Percentiles rank a stretch among this genome's conserved stretches.
phyloP scores from a whole-genome alignment of 2,329 filamentous ascomycete genomes.

The Epichloe sylvatica region DNA sequence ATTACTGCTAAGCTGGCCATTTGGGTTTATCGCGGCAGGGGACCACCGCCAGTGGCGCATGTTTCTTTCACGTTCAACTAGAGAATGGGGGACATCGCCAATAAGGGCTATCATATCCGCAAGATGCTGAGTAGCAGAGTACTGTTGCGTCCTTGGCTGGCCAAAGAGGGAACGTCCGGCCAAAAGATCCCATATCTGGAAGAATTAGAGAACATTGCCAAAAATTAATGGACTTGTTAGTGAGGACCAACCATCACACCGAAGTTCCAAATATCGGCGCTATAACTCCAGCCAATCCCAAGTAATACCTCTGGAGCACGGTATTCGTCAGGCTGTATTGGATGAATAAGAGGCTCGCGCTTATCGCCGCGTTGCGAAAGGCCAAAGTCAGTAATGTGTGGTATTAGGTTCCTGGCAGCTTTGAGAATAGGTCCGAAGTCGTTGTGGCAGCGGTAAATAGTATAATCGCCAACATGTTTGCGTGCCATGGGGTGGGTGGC shows the following conservation, averaged over 20 bases:
- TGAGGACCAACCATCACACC: conserved; percentile 10
- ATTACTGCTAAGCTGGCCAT: neutral
- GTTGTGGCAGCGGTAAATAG: conserved; percentile 10
- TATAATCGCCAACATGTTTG: conserved; percentile 1
- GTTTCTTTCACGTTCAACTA: neutral
- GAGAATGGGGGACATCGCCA: neutral
- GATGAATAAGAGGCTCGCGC: conserved; percentile 4
- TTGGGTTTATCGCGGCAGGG: neutral
- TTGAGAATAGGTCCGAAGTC: conserved; percentile 6
- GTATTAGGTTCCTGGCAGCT: neutral
- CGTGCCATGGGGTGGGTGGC: neutral
- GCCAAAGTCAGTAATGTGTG: conserved; percentile 2
- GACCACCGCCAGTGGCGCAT: neutral
- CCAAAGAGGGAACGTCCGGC: conserved; percentile 10
- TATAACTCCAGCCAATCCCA: conserved; percentile 11
- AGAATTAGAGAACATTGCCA: neutral
- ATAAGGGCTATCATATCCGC: neutral
- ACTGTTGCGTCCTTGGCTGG: conserved; percentile 7
- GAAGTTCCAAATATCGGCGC: conserved; percentile 10
- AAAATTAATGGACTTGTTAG: neutral
- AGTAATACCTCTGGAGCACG: conserved; percentile 13
- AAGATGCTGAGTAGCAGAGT: conserved; percentile 10
- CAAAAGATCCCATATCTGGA: conserved; percentile 14
- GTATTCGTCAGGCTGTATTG: conserved; percentile 12
- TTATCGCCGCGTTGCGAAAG: conserved; percentile 2